These are phyloP conservation scores for Sarocladium kiliense DNA, from an alignment of 2,329 filamentous ascomycete genomes.

Conservation along the genomic window DNA sequence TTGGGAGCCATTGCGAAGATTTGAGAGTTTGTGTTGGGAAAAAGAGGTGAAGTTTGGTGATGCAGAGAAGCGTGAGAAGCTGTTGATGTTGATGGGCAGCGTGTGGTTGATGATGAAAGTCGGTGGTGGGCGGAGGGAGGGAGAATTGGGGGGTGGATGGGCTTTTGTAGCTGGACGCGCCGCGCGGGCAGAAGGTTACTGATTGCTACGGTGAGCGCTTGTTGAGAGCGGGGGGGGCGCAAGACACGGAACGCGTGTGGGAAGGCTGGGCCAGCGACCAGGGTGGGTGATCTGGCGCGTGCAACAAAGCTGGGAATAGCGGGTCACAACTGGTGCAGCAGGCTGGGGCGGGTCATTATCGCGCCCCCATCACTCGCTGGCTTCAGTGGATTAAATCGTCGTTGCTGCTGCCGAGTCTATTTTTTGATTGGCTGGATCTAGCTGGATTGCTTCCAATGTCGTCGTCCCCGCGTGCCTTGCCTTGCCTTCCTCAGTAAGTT, in stretches of 20 bases:
- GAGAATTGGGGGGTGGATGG: constrained; percentile 46
- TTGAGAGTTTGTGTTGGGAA: constrained; percentile 15
- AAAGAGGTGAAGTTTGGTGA: constrained; percentile 12
- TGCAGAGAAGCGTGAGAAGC: constrained; percentile 11
- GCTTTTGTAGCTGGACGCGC: constrained; percentile 59
- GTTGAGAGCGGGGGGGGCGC: constrained; percentile 1
- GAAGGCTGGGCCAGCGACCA: constrained; percentile 7
- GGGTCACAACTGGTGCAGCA: background rate
- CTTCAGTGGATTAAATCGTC: constrained; percentile 12
- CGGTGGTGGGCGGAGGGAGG: constrained; percentile 37
- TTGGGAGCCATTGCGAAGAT: constrained; percentile 86
- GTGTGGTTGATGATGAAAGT: constrained; percentile 29
- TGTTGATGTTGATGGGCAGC: constrained; percentile 19
- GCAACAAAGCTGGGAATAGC: background rate
- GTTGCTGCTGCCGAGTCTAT: constrained; percentile 10
- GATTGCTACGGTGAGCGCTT: constrained; percentile 36
- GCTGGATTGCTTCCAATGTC: background rate
- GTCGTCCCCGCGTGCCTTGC: background rate
- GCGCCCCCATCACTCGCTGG: too few species aligned
- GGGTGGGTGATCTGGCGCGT: constrained; percentile 9
- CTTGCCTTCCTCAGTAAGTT: background rate
- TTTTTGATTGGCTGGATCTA: constrained; percentile 13
- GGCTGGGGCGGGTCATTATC: too few species aligned
- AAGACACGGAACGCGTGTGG: constrained; percentile 8
- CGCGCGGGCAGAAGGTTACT: constrained; percentile 47